Conservation (phyloP, 345 rosid genomes). For the Salix exigua region DNA sequence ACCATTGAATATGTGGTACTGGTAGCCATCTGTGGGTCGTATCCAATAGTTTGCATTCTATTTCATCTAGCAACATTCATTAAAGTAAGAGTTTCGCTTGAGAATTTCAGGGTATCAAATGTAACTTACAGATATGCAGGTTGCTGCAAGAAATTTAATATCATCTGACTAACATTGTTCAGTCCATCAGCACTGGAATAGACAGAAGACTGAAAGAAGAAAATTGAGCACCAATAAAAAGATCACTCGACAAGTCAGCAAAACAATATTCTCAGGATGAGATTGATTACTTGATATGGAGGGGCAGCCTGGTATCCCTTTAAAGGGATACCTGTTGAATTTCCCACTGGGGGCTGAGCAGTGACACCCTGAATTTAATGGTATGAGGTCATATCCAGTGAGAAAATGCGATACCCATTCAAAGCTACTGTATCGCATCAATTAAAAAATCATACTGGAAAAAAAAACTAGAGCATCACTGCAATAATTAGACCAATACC, state of each 20-base stretch:
- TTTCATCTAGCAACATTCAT: background rate
- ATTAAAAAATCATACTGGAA: background rate
- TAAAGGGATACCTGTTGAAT: conserved; percentile 40
- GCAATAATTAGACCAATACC: conserved; percentile 45
- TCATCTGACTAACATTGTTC: conserved; percentile 37
- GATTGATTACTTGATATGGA: conserved; percentile 51
- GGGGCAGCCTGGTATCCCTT: conserved; percentile 45
- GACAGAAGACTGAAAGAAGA: conserved; percentile 36
- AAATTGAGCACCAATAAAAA: conserved; percentile 3
- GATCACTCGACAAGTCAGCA: background rate
- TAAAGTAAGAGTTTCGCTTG: background rate
- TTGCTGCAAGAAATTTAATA: conserved; percentile 52
- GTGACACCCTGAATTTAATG: conserved; percentile 38
- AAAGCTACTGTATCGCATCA: background rate
- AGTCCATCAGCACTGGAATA: conserved; percentile 41
- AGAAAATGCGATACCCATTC: background rate
- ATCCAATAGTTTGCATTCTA: background rate
- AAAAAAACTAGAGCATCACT: conserved; percentile 11
- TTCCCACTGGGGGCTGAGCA: conserved; percentile 54
- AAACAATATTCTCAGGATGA: background rate
- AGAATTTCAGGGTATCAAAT: conserved; percentile 11
- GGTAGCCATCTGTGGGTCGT: background rate
- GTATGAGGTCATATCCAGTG: conserved; percentile 5
- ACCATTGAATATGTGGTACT: background rate
- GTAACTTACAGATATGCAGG: conserved; percentile 64